phyloP scores from a whole-genome alignment of 257 asterid genomes.

The Lycium barbarum region DNA sequence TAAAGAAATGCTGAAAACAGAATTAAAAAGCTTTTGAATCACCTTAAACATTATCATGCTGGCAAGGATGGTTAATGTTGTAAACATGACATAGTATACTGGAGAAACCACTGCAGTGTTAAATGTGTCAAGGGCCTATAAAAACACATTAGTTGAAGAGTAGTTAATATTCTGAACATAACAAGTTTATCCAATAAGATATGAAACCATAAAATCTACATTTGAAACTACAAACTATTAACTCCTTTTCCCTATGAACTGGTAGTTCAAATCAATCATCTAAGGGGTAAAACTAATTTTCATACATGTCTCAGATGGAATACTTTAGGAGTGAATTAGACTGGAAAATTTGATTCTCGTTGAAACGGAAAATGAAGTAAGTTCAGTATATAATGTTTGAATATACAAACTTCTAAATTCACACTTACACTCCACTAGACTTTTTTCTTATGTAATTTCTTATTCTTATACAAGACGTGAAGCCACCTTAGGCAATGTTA shows the following conservation, averaged over 20 bases:
- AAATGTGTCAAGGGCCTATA: conserved; percentile 48
- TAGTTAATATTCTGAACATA: background rate
- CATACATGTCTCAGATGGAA: background rate
- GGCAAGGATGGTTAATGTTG: conserved; percentile 49
- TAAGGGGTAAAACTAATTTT: background rate
- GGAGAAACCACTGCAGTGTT: conserved; percentile 54
- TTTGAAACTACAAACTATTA: background rate
- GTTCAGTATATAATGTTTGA: background rate
- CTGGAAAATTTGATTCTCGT: background rate
- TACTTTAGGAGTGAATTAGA: background rate
- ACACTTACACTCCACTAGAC: background rate
- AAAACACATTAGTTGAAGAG: background rate
- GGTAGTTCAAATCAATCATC: background rate
- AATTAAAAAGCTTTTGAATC: background rate
- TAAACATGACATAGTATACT: conserved; percentile 51
- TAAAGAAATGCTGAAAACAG: background rate
- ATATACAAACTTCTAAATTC: background rate
- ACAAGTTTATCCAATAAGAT: background rate
- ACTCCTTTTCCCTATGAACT: background rate
- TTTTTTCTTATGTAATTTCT: background rate
- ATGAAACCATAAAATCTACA: background rate
- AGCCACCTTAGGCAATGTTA: background rate
- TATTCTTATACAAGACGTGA: background rate
- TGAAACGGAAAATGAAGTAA: background rate
- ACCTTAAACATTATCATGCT: conserved; percentile 58